Evolutionary conservation across 257 asterid genomes (phyloP), one percentile per base, ranked within the genome.

Genomic region (Anisodus acutangulus): DNA sequence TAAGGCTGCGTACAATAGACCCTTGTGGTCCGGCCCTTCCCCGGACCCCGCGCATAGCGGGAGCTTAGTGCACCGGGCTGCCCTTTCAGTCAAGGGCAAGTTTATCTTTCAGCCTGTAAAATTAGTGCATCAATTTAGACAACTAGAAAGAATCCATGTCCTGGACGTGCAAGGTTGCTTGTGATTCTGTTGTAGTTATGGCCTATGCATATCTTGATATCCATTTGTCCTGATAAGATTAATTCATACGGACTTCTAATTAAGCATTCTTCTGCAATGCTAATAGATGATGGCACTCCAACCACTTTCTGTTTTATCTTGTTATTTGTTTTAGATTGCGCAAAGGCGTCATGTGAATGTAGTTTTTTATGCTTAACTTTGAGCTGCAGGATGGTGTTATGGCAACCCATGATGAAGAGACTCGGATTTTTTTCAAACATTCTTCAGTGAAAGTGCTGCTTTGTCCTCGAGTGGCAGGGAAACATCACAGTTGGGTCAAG

Each of bases 351-450:
- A 3, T 26, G 31, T 51, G n/a, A 12, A 60, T 35, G 49, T 67
- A 83, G 49, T 76, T 83, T 74, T 49, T 9, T 39, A 12, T 45
- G 47, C 8, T 83, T 13, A 54, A 22, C 31, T 81, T 86, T 26
- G 72, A 17, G 37, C n/a, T 82, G 79, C 89, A 97, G 99, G 98
- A 97, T 89, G 99, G 99, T 79, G 93, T 97, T 87, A 97, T 97
- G 99, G 90, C 88, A 91, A 97, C 99, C 87, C 99, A 95, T 82
- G 99, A 97, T 87, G 98, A 97, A 91, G 99, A 97, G 89, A 95
- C 97, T 88, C 97, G 98, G 3, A 95, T 92, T 26, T 97, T 85
- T 87, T 97, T 97, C 60, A 97, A 97, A 88, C 94, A 92, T 83
- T 97, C 99, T 80, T 95, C 99, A 19, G 99, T 97, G 63, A 98